phyloP scores from a whole-genome alignment of 345 rosid genomes.

The Ceriops tagal region DNA sequence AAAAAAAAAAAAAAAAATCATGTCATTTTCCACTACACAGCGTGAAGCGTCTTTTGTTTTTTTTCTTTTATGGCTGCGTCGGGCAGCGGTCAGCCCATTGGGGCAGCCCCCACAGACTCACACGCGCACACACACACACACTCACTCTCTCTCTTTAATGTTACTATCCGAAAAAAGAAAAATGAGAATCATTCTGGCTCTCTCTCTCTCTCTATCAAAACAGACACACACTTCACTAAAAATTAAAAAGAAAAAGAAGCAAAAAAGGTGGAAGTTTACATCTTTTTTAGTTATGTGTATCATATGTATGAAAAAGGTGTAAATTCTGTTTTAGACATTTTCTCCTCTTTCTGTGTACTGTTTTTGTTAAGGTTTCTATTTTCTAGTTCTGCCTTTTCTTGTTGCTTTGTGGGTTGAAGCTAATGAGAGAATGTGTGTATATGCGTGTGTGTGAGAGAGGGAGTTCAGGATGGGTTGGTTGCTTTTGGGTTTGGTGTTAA shows the following conservation, averaged over 20 bases:
- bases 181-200: neutral
- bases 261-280: neutral
- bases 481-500: slow-evolving; percentile 1
- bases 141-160: neutral
- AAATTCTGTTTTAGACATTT: neutral
- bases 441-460: neutral
- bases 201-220: too few species aligned
- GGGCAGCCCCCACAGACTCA: slow-evolving; percentile 28
- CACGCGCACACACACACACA: too few species aligned
- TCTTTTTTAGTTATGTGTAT: neutral
- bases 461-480: neutral
- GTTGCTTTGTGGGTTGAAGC: slow-evolving; percentile 1
- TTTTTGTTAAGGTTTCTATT: too few species aligned
- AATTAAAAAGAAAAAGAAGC: slow-evolving; percentile 3
- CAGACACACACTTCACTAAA: neutral
- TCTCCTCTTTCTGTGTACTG: too few species aligned
- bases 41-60: slow-evolving; percentile 34
- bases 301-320: neutral
- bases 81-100: slow-evolving; percentile 59
- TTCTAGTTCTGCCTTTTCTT: neutral
- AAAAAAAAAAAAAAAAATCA: too few species aligned
- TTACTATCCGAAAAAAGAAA: neutral
- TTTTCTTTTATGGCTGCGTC: slow-evolving; percentile 42
- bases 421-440: neutral
- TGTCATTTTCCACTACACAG: slow-evolving; percentile 52